A percentile compares a stretch with the other conserved stretches of the same genome.
phyloP scores from a whole-genome alignment of 2,329 filamentous ascomycete genomes.

The Calonectria naviculata region DNA sequence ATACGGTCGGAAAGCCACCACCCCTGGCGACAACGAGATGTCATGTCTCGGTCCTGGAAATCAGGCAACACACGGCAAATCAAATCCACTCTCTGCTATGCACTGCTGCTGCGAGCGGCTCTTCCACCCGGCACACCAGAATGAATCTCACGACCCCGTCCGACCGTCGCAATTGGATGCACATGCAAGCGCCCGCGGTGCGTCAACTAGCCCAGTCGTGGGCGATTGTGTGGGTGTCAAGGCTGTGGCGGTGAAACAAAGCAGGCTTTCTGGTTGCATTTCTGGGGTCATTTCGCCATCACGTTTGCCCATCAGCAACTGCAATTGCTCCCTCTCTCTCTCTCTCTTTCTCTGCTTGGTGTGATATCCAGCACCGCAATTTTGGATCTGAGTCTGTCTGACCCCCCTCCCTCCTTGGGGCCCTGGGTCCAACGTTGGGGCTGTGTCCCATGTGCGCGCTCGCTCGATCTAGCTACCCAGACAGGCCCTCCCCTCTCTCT shows the following conservation, averaged over 20 bases:
- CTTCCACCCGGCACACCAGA: slow-evolving; percentile 17
- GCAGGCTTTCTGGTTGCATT: slow-evolving; percentile 4
- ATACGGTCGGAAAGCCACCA: neutral
- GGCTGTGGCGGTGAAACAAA: slow-evolving; percentile 26
- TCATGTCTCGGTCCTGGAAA: neutral
- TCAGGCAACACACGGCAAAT: slow-evolving; percentile 1
- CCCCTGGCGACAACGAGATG: neutral
- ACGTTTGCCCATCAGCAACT: neutral
- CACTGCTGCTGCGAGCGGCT: neutral
- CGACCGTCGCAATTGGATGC: slow-evolving; percentile 28
- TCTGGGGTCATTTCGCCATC: neutral
- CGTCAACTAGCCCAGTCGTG: slow-evolving; percentile 8
- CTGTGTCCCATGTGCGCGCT: neutral
- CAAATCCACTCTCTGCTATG: slow-evolving; percentile 1
- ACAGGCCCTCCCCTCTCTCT: neutral
- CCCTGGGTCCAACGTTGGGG: neutral
- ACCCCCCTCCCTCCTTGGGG: neutral
- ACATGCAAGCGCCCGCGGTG: slow-evolving; percentile 34
- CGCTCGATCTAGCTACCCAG: neutral
- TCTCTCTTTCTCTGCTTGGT: neutral
- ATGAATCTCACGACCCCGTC: slow-evolving; percentile 17
- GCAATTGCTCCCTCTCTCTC: neutral
- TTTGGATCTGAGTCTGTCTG: slow-evolving; percentile 9
- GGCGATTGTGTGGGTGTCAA: neutral
- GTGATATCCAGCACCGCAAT: neutral